phyloP scores from a whole-genome alignment of 75 land plant species.

The Selaginella tamariscina region DNA sequence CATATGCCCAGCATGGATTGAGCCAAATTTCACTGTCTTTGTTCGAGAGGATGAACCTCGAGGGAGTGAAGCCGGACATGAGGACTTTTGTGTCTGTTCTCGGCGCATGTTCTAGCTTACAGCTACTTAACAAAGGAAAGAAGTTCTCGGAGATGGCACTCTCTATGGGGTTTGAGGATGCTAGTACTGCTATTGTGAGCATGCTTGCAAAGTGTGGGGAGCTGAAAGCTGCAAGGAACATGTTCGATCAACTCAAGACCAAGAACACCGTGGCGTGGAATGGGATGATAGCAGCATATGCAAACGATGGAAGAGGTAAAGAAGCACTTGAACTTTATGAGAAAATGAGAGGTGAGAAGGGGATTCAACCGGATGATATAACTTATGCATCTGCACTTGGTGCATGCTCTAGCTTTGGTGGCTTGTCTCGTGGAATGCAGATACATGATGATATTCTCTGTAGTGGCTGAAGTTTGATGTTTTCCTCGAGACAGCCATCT shows the following conservation, averaged over 20 bases:
- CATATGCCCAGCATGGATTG: not conserved
- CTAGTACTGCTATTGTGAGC: not conserved
- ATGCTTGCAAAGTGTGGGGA: not conserved
- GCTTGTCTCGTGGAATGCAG: conserved; percentile 29
- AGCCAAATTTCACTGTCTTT: not conserved
- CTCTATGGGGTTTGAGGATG: not conserved
- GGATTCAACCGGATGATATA: conserved; percentile 32
- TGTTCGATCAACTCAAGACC: not conserved
- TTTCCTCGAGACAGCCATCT: conserved; percentile 28
- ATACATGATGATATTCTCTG: conserved; percentile 27
- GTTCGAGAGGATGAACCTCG: not conserved
- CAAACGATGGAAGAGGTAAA: conserved; percentile 38
- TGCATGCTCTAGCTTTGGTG: conserved; percentile 27
- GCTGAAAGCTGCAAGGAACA: not conserved
- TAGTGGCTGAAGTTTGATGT: conserved; percentile 23
- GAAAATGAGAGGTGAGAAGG: conserved; percentile 23
- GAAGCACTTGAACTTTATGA: conserved; percentile 31
- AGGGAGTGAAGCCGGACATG: not conserved
- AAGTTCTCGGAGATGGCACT: not conserved
- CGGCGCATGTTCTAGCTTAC: not conserved
- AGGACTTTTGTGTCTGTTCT: not conserved
- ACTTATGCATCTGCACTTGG: conserved; percentile 35
- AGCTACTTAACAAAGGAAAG: not conserved
- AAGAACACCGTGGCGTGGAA: not conserved
- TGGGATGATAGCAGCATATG: conserved; percentile 38